Percentiles rank a stretch among this genome's conserved stretches.
Evolutionary conservation across 768 basidiomycete genomes (phyloP).

Genomic region (Xerocomus potaroensis): DNA sequence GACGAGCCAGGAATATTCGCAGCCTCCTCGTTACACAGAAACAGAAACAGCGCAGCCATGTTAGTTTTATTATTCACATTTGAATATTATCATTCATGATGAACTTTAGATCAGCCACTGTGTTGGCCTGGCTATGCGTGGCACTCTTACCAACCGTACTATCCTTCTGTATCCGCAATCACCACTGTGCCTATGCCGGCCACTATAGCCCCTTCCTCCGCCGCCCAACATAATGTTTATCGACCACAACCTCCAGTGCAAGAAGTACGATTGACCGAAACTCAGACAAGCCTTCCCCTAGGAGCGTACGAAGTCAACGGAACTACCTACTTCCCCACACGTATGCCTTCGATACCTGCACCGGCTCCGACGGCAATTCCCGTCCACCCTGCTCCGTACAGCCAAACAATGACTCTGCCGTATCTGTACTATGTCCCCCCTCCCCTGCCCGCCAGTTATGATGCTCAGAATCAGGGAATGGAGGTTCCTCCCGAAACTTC

Average conservation of each 20-base stretch:
- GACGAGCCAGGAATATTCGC: neutral
- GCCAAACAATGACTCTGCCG: conserved; percentile 1
- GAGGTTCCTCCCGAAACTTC: neutral
- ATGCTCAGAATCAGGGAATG: neutral
- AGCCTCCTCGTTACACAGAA: conserved; percentile 31
- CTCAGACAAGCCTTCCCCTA: conserved; percentile 5
- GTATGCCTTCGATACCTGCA: neutral
- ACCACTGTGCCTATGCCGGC: conserved; percentile 1
- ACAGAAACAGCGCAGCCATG: conserved; percentile 29
- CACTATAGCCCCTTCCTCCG: neutral
- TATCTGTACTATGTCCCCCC: conserved; percentile 12
- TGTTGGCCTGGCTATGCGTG: conserved; percentile 16
- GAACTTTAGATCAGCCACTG: conserved; percentile 8
- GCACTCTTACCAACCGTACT: conserved; percentile 24
- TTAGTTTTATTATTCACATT: conserved; percentile 20
- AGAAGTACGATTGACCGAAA: neutral
- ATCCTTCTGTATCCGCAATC: conserved; percentile 24
- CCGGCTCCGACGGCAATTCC: conserved; percentile 4
- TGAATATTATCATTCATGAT: neutral
- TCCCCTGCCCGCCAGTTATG: neutral
- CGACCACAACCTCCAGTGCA: neutral
- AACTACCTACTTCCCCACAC: conserved; percentile 27
- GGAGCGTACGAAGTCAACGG: conserved; percentile 25
- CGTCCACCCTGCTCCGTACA: conserved; percentile 5
- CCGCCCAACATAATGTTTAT: conserved; percentile 3